Percentiles rank a stretch among this genome's conserved stretches.
Conservation (phyloP, 2,329 filamentous ascomycete genomes). For the Clonostachys rhizophaga region DNA sequence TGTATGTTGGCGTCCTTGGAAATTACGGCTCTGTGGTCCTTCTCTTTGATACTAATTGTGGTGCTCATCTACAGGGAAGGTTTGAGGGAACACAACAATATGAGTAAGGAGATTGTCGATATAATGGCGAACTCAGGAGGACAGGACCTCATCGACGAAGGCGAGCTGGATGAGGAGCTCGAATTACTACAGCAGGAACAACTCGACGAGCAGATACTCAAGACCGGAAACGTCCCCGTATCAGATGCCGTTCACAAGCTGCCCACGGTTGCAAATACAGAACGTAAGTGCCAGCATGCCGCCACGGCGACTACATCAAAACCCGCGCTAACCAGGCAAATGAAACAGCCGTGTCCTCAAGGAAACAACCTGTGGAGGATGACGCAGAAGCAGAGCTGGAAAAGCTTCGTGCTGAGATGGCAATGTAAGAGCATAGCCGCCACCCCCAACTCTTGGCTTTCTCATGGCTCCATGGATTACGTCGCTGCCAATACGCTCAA, state of each 20-base stretch:
- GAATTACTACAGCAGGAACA: constrained; percentile 86
- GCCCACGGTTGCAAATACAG: constrained; percentile 69
- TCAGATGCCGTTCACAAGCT: constrained; percentile 72
- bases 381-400: constrained; percentile 94
- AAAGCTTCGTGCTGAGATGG: constrained; percentile 95
- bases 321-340: not conserved
- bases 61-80: constrained; percentile 60
- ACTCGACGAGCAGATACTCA: constrained; percentile 90
- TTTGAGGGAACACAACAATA: constrained; percentile 84
- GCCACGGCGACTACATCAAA: not conserved
- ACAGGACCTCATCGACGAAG: constrained; percentile 73
- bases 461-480: too few species aligned
- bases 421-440: constrained; percentile 60
- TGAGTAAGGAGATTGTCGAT: constrained; percentile 88
- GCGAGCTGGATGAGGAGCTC: constrained; percentile 80
- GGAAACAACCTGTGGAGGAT: constrained; percentile 59
- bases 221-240: constrained; percentile 80
- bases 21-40: not conserved
- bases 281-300: constrained; percentile 54
- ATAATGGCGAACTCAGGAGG: constrained; percentile 72
- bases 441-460: too few species aligned
- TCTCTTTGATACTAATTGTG: constrained; percentile 2
- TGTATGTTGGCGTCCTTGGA: constrained; percentile 55
- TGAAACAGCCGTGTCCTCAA: constrained; percentile 21
- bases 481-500: too few species aligned